Conservation (phyloP, 2,329 filamentous ascomycete genomes). For the Magnaporthiopsis incrustans region DNA sequence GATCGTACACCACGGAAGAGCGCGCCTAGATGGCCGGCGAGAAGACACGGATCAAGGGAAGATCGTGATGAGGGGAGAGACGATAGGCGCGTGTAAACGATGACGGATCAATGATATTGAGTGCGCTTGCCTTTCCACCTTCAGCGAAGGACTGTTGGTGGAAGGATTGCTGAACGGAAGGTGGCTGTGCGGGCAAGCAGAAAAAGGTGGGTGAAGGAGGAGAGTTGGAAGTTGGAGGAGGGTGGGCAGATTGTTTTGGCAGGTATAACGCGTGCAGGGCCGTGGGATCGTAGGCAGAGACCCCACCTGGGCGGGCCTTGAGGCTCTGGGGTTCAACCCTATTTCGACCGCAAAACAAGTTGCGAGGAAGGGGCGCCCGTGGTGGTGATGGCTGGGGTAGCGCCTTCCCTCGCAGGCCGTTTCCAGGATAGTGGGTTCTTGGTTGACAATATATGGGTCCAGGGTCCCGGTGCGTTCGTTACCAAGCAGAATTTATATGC, state of each 20-base stretch:
- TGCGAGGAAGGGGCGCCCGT: not conserved
- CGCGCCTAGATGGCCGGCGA: no score
- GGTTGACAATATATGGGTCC: not conserved
- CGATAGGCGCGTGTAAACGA: not conserved
- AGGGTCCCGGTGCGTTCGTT: not conserved
- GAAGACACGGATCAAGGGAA: not conserved
- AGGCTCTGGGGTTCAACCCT: not conserved
- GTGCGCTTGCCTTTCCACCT: not conserved
- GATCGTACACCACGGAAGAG: not conserved
- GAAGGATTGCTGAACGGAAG: not conserved
- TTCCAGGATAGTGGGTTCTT: not conserved
- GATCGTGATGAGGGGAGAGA: not conserved
- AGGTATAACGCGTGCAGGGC: not conserved
- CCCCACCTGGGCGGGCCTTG: not conserved
- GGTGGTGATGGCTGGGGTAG: not conserved
- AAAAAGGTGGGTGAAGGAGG: not conserved
- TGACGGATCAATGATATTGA: not conserved
- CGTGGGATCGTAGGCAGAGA: not conserved
- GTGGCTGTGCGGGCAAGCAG: not conserved
- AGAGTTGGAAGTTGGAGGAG: not conserved
- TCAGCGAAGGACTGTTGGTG: not conserved
- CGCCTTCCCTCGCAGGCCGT: not conserved
- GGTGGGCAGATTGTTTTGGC: not conserved
- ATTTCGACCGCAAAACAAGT: not conserved
- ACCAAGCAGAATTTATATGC: no score